phyloP scores from a whole-genome alignment of 306 rosid species.

The Cicer chorassanicum region DNA sequence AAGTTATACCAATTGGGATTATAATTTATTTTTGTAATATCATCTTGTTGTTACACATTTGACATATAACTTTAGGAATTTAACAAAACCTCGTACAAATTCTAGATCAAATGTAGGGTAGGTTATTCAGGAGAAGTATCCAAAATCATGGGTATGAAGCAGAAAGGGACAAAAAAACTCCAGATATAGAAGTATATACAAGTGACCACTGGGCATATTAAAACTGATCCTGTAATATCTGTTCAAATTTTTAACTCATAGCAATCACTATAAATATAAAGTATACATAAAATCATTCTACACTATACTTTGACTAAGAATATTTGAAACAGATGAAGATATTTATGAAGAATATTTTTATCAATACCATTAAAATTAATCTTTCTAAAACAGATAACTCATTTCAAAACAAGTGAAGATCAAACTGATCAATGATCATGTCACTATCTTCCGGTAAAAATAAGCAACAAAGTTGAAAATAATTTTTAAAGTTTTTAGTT shows the following conservation, averaged over 20 bases:
- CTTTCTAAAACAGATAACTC: no score
- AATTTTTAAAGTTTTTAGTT: no score
- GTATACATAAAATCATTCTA: not conserved
- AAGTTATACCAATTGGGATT: not conserved
- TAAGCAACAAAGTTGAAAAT: no score
- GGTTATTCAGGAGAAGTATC: not conserved
- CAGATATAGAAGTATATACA: not conserved
- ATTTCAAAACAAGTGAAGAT: no score
- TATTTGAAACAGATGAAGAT: no score
- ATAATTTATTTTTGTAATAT: slow-evolving; percentile 9
- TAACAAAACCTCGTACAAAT: not conserved
- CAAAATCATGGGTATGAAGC: slow-evolving; percentile 1
- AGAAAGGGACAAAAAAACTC: not conserved
- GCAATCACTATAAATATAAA: not conserved
- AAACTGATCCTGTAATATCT: not conserved
- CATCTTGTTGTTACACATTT: not conserved
- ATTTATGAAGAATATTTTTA: no score
- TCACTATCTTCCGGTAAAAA: no score
- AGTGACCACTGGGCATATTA: not conserved
- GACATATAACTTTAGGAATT: not conserved
- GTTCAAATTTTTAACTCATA: not conserved
- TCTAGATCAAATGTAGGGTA: slow-evolving; percentile 16
- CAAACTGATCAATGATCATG: no score
- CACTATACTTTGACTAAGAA: not conserved
- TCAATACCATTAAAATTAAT: no score